These are phyloP conservation scores for Kwoniella bestiolae DNA, from an alignment of 768 basidiomycete species.

Conservation along the genomic window DNA sequence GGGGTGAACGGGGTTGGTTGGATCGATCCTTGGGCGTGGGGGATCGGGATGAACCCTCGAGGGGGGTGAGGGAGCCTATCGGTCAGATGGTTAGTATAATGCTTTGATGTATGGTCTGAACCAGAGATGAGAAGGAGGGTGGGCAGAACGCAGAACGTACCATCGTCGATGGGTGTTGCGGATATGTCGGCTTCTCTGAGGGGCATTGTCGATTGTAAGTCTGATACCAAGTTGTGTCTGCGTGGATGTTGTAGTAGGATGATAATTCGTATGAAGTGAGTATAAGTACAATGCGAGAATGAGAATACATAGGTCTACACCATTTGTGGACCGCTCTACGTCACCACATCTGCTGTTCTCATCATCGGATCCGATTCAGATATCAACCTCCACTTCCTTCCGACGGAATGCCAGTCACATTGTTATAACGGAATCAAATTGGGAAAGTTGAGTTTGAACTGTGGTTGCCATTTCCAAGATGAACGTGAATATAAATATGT, in stretches of 20 bases:
- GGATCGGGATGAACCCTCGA: constrained; percentile 1
- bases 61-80: constrained; percentile 15
- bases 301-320: background rate
- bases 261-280: background rate
- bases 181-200: constrained; percentile 22
- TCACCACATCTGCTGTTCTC: constrained; percentile 1
- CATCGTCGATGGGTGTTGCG: constrained; percentile 27
- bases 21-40: constrained; percentile 14
- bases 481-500: too few species aligned
- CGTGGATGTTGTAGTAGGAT: background rate
- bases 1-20: constrained; percentile 14
- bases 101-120: too few species aligned
- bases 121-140: background rate
- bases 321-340: background rate
- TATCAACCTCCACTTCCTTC: constrained; percentile 2
- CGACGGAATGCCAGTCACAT: background rate
- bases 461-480: background rate
- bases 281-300: background rate
- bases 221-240: background rate
- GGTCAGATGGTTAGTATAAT: background rate
- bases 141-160: constrained; percentile 9
- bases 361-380: background rate
- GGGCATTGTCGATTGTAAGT: constrained; percentile 7
- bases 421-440: background rate
- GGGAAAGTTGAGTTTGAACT: background rate